Conservation (phyloP, 495 filamentous ascomycete genomes). For the Lentithecium fluviatile region DNA sequence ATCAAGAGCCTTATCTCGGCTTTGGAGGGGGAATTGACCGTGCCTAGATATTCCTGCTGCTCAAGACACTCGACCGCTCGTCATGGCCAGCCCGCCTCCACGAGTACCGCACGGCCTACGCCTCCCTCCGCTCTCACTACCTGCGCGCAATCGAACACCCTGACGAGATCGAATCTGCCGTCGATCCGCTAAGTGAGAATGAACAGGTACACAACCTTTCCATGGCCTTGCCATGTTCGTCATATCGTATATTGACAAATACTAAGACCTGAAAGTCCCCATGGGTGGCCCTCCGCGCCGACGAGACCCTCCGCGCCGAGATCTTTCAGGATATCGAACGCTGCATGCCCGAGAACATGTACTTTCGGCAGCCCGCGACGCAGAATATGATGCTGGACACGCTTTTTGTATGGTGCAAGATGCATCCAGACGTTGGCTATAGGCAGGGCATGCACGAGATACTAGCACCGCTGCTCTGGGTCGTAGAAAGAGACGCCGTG, state of each 20-base stretch:
- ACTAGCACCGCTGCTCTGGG: conserved; percentile 86
- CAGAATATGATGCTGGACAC: conserved; percentile 85
- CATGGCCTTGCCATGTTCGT: conserved; percentile 8
- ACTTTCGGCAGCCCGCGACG: conserved; percentile 76
- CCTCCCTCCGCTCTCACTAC: conserved; percentile 67
- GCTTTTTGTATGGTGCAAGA: conserved; percentile 90
- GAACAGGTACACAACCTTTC: conserved; percentile 59
- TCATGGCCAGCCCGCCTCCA: conserved; percentile 67
- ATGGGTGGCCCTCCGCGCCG: conserved; percentile 78
- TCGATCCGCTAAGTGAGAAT: conserved; percentile 86
- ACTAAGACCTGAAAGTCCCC: conserved; percentile 68
- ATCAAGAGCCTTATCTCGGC: conserved; percentile 8
- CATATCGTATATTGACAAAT: conserved; percentile 39
- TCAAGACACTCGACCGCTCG: conserved; percentile 62
- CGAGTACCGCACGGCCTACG: conserved; percentile 72
- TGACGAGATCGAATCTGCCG: conserved; percentile 67
- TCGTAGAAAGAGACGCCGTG: conserved; percentile 78
- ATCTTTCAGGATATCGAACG: conserved; percentile 95
- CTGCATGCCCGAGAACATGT: conserved; percentile 86
- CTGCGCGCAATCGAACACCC: conserved; percentile 78
- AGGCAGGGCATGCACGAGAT: conserved; percentile 98
- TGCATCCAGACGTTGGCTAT: conserved; percentile 84
- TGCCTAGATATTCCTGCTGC: conserved; percentile 74
- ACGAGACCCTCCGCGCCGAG: conserved; percentile 80
- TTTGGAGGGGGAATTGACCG: not conserved